A percentile compares a stretch with the other conserved stretches of the same genome.
Conservation (phyloP, 768 basidiomycete genomes). For the Tricholoma sp. region DNA sequence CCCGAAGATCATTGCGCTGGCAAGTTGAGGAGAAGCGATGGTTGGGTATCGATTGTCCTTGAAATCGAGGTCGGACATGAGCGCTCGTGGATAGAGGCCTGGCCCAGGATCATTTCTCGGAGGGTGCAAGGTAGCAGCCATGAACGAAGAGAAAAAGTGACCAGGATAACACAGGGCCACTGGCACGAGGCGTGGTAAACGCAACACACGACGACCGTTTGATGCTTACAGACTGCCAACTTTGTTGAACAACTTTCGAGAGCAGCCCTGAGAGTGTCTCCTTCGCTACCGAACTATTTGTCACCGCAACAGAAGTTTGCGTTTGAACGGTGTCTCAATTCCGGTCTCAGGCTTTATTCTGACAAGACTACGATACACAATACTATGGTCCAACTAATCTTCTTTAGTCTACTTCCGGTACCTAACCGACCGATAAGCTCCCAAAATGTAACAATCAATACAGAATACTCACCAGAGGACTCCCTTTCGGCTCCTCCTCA, state of each 20-base stretch:
- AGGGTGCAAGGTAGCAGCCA: slow-evolving; percentile 48
- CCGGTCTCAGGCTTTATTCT: background rate
- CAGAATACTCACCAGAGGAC: slow-evolving; percentile 67
- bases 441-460: background rate
- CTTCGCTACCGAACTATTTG: background rate
- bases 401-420: slow-evolving; percentile 46
- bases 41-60: slow-evolving; percentile 57
- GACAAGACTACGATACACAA: background rate
- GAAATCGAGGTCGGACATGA: slow-evolving; percentile 59
- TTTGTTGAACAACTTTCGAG: too few relatives aligned
- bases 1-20: slow-evolving; percentile 25
- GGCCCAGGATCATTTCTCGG: slow-evolving; percentile 34
- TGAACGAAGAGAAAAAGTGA: slow-evolving; percentile 16
- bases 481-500: slow-evolving; percentile 81
- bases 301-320: background rate
- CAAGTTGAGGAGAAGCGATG: slow-evolving; percentile 20
- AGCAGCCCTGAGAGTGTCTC: background rate
- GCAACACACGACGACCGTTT: background rate
- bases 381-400: background rate
- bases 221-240: too few relatives aligned
- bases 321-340: too few relatives aligned
- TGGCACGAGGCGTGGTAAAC: slow-evolving; percentile 2
- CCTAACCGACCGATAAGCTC: slow-evolving; percentile 25
- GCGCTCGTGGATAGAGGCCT: slow-evolving; percentile 45
- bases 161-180: too few relatives aligned